Evolutionary conservation across 2,329 filamentous ascomycete species (phyloP).

Genomic region (Apiospora malaysiana): DNA sequence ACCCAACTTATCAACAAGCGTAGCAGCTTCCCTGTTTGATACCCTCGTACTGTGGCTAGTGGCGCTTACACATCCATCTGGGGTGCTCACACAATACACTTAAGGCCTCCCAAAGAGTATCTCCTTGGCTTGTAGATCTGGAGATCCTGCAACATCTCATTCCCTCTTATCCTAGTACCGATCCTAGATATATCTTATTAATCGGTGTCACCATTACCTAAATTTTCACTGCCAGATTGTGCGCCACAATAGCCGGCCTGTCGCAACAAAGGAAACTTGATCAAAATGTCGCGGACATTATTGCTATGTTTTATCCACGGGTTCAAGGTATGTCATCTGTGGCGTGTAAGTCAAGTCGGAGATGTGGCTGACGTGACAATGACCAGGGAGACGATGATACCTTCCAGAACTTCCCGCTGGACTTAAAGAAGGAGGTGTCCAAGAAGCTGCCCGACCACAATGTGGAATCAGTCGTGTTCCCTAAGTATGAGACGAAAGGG

Average conservation of each 20-base stretch:
- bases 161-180: not conserved
- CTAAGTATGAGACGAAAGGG: constrained; percentile 75
- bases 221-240: not conserved
- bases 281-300: constrained; percentile 58
- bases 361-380: not conserved
- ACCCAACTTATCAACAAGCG: not conserved
- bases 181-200: not conserved
- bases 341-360: not conserved
- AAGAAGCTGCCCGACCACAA: constrained; percentile 65
- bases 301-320: constrained; percentile 78
- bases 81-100: not conserved
- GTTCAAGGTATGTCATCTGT: constrained; percentile 61
- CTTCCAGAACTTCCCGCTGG: constrained; percentile 69
- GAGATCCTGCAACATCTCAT: not conserved
- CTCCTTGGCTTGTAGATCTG: not conserved
- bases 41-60: constrained; percentile 22
- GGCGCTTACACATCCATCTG: constrained; percentile 10
- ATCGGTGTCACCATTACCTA: not conserved
- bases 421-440: constrained; percentile 64
- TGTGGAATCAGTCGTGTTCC: constrained; percentile 69
- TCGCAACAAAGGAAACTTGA: not conserved
- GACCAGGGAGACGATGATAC: constrained; percentile 70
- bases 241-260: not conserved
- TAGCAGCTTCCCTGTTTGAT: constrained; percentile 24
- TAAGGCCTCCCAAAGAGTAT: not conserved